phyloP scores from a whole-genome alignment of 2,329 filamentous ascomycete species.

The Drechslera avenae region DNA sequence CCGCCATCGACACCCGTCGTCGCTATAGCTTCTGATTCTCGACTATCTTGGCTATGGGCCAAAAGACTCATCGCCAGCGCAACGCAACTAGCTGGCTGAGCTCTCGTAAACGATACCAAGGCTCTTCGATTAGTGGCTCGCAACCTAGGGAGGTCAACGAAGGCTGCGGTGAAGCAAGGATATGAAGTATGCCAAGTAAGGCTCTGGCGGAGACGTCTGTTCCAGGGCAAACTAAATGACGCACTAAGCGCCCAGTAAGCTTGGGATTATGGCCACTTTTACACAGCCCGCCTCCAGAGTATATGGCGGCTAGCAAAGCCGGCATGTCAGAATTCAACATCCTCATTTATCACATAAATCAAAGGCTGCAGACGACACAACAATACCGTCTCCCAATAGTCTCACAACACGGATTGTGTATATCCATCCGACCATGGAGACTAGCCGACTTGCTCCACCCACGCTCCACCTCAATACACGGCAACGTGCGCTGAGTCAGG shows the following conservation, averaged over 20 bases:
- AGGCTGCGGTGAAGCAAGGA: not conserved
- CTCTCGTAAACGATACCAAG: slow-evolving; percentile 8
- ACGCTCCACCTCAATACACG: slow-evolving; percentile 35
- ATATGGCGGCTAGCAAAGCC: slow-evolving; percentile 17
- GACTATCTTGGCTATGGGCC: slow-evolving; percentile 2
- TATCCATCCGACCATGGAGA: slow-evolving; percentile 23
- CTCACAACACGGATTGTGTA: not conserved
- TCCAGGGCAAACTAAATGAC: slow-evolving; percentile 12
- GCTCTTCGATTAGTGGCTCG: not conserved
- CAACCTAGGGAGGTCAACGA: slow-evolving; percentile 5
- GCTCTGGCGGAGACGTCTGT: slow-evolving; percentile 15
- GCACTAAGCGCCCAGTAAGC: slow-evolving; percentile 20
- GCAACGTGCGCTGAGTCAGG: slow-evolving; percentile 30
- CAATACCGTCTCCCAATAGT: not conserved
- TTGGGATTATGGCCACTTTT: slow-evolving; percentile 13
- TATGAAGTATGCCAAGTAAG: slow-evolving; percentile 11
- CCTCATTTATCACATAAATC: not conserved
- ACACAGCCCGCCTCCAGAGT: slow-evolving; percentile 23
- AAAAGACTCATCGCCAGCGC: slow-evolving; percentile 1
- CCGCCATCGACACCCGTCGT: slow-evolving; percentile 10
- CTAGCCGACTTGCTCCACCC: slow-evolving; percentile 33
- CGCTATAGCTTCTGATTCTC: slow-evolving; percentile 6
- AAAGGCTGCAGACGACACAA: not conserved
- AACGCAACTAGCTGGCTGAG: not conserved
- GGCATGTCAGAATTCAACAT: slow-evolving; percentile 1